phyloP scores from a whole-genome alignment of 2,329 filamentous ascomycete genomes.

The Colletotrichum godetiae region DNA sequence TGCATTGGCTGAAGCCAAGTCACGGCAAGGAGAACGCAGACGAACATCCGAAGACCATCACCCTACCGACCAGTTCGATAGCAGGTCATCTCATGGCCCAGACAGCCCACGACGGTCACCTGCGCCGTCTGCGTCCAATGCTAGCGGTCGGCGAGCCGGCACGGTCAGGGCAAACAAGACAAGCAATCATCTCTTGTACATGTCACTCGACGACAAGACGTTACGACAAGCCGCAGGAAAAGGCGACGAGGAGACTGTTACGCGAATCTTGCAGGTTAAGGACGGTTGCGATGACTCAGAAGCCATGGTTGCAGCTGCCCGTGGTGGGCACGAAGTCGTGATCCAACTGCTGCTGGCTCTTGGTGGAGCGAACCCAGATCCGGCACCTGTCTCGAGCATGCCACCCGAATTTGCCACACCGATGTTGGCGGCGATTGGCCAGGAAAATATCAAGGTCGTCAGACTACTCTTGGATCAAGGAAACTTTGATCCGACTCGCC shows the following conservation, averaged over 20 bases:
- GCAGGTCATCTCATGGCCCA: slow-evolving; percentile 63
- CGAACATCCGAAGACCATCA: slow-evolving; percentile 70
- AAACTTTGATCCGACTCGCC: slow-evolving; percentile 83
- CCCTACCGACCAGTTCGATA: slow-evolving; percentile 57
- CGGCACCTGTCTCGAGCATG: slow-evolving; percentile 70
- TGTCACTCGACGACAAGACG: slow-evolving; percentile 72
- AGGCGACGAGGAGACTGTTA: slow-evolving; percentile 72
- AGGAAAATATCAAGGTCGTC: slow-evolving; percentile 87
- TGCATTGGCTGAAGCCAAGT: slow-evolving; percentile 70
- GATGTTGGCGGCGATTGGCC: slow-evolving; percentile 93
- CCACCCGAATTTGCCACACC: slow-evolving; percentile 84
- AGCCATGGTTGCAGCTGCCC: slow-evolving; percentile 89
- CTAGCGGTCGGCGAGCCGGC: slow-evolving; percentile 61
- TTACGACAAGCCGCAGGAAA: slow-evolving; percentile 69
- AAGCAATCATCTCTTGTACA: slow-evolving; percentile 72
- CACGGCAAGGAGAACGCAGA: slow-evolving; percentile 64
- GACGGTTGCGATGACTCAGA: slow-evolving; percentile 79
- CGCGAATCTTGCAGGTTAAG: slow-evolving; percentile 70
- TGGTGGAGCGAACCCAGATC: slow-evolving; percentile 75
- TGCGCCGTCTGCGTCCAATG: slow-evolving; percentile 49
- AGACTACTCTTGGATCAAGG: slow-evolving; percentile 81
- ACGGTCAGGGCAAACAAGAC: slow-evolving; percentile 72
- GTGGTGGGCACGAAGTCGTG: slow-evolving; percentile 90
- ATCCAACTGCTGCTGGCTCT: slow-evolving; percentile 81
- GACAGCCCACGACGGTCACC: slow-evolving; percentile 71